Conservation (phyloP, 225 moss, liverwort and hornwort genomes). For the Neckera pumila region DNA sequence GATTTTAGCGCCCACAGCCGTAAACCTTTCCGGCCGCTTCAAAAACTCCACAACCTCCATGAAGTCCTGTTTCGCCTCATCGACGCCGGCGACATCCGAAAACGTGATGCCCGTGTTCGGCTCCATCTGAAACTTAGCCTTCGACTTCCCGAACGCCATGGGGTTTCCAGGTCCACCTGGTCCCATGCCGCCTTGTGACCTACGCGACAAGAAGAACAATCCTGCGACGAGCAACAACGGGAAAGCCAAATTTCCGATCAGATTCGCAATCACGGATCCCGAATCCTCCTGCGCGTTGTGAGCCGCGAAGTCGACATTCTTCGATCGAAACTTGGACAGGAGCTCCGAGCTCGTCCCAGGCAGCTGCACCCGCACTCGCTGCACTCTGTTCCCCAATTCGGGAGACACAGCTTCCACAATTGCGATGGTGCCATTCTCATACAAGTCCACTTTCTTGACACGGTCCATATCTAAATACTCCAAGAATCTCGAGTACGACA, state of each 20-base stretch:
- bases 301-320: slow-evolving; percentile 91
- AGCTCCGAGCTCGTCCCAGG: slow-evolving; percentile 83
- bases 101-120: slow-evolving; percentile 92
- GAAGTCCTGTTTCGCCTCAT: slow-evolving; percentile 94
- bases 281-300: slow-evolving; percentile 78
- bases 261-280: slow-evolving; percentile 68
- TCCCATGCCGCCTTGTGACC: slow-evolving; percentile 59
- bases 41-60: slow-evolving; percentile 97
- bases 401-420: slow-evolving; percentile 95
- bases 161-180: slow-evolving; percentile 90
- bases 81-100: slow-evolving; percentile 82
- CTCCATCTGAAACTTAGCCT: slow-evolving; percentile 98
- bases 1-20: slow-evolving; percentile 66
- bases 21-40: slow-evolving; percentile 84
- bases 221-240: slow-evolving; percentile 80
- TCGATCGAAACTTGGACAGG: slow-evolving; percentile 69
- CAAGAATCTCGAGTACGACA: slow-evolving; percentile 88
- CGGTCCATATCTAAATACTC: slow-evolving; percentile 91
- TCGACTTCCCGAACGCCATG: slow-evolving; percentile 83
- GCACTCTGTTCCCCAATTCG: slow-evolving; percentile 81
- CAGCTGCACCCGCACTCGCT: slow-evolving; percentile 83
- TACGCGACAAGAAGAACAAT: slow-evolving; percentile 48
- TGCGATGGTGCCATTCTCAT: slow-evolving; percentile 90
- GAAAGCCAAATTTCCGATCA: slow-evolving; percentile 79
- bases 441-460: slow-evolving; percentile 94